These are phyloP conservation scores for Diplodia seriata DNA, from an alignment of 2,329 filamentous ascomycete genomes.

Conservation along the genomic window DNA sequence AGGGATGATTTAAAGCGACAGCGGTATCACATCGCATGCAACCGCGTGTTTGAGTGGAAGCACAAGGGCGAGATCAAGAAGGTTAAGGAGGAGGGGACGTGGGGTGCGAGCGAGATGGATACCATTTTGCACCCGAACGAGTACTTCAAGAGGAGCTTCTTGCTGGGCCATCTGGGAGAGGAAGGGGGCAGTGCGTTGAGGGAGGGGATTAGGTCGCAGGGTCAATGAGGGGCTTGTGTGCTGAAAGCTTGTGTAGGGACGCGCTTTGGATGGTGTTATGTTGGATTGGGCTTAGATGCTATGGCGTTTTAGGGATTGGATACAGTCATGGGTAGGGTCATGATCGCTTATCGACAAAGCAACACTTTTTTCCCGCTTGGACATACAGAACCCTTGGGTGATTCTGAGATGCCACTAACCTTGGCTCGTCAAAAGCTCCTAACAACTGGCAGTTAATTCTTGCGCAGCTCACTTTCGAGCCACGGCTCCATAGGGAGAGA, in stretches of 20 bases:
- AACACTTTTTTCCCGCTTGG: neutral
- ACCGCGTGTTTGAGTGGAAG: slow-evolving; percentile 87
- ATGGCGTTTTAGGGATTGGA: neutral
- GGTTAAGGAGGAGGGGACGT: slow-evolving; percentile 57
- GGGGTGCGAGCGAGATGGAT: slow-evolving; percentile 75
- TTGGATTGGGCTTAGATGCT: neutral
- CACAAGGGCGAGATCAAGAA: slow-evolving; percentile 69
- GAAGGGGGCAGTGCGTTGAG: slow-evolving; percentile 41
- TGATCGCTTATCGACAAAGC: neutral
- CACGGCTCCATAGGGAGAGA: too few species aligned
- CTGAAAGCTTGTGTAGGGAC: neutral
- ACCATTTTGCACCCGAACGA: slow-evolving; percentile 98
- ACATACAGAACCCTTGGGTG: neutral
- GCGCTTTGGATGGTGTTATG: neutral
- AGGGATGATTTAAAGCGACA: slow-evolving; percentile 88
- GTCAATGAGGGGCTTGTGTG: neutral
- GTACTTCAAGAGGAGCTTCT: slow-evolving; percentile 94
- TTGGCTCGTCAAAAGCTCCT: neutral
- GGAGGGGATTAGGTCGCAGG: slow-evolving; percentile 22
- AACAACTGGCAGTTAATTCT: too few species aligned
- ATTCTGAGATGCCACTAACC: neutral
- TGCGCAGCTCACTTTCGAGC: too few species aligned
- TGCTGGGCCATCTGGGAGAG: slow-evolving; percentile 78
- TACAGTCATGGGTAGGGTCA: neutral
- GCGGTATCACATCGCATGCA: slow-evolving; percentile 94